Base-by-base conservation (phyloP, 1,139 yeast species). In the Taphrina communis region DNA sequence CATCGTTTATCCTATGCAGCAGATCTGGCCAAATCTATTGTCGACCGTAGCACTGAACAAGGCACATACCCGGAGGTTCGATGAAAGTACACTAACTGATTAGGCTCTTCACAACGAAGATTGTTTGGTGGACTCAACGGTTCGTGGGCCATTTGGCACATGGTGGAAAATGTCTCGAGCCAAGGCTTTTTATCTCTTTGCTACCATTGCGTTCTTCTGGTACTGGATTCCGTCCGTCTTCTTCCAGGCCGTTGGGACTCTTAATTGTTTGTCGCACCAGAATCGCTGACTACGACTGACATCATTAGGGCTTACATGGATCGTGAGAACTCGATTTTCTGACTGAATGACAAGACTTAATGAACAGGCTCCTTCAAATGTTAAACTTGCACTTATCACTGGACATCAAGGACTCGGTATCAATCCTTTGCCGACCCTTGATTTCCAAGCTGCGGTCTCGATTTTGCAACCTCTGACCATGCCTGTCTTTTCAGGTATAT, bases 81-180 rank as follows among this genome's bases (percentile, higher is more conserved):
- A 21, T 8, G n/a, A 12, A n/a, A 31, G 38, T 8, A 12, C 12
- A 14, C 42, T 53, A 42, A 53, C 25, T 14, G 14, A 8, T 53
- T 53, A 53, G 58, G 60, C 68, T 5, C 62, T 67, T 19, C 70
- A 67, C 21, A 50, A 56, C 5, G 60, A 56, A 41, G 60, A 56
- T 19, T n/a, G 8, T 12, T 19, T 56, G 36, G 21, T 7, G 2
- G 60, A 41, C 19, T 56, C 50, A 35, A 56, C 86, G 73, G 79
- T 85, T 86, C 74, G 85, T 88, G 70, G 85, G 86, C 74, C 82
- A 86, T 78, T 87, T 76, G 76, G 84, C 68, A 84, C 85, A 70
- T 86, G 87, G 9, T 85, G 88, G 88, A 78, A 76, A 36, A 80
- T 84, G 42, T 80, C 86, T 2, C 78, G 88, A 39, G 81, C 84